These are phyloP conservation scores for Tricholoma bakamatsutake DNA, from an alignment of 768 basidiomycete species.

Conservation along the genomic window DNA sequence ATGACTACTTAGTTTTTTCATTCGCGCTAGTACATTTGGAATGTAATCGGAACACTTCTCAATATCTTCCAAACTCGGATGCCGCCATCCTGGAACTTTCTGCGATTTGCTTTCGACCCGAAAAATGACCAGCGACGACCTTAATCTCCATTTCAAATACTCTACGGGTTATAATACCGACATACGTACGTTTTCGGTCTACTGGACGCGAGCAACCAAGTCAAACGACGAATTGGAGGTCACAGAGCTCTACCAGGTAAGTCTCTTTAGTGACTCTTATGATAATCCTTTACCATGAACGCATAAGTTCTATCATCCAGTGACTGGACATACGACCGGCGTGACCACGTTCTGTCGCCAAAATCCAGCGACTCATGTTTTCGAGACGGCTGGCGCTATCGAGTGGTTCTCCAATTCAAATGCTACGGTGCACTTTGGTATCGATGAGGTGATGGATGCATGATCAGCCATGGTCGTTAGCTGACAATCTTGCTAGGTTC, in stretches of 20 bases:
- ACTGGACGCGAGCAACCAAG: slow-evolving; percentile 18
- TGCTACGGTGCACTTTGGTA: slow-evolving; percentile 43
- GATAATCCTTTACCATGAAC: neutral
- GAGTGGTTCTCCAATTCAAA: slow-evolving; percentile 44
- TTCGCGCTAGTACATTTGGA: neutral
- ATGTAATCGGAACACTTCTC: neutral
- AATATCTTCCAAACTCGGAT: neutral
- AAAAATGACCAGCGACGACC: slow-evolving; percentile 15
- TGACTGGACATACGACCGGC: slow-evolving; percentile 34
- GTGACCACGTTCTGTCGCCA: slow-evolving; percentile 44
- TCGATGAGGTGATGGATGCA: slow-evolving; percentile 32
- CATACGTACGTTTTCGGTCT: slow-evolving; percentile 39
- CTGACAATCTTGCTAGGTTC: slow-evolving; percentile 15
- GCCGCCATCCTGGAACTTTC: neutral
- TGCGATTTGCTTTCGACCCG: neutral
- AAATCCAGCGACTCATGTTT: slow-evolving; percentile 35
- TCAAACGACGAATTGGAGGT: slow-evolving; percentile 19
- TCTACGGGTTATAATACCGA: slow-evolving; percentile 25
- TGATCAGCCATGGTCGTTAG: neutral
- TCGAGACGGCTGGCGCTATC: slow-evolving; percentile 49
- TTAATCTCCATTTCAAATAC: slow-evolving; percentile 33
- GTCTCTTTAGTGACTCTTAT: neutral
- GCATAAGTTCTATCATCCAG: slow-evolving; percentile 38
- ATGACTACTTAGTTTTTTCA: neutral
- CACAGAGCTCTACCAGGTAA: slow-evolving; percentile 40